Percentiles rank a stretch among this genome's conserved stretches.
These are phyloP conservation scores for Phytopythium litorale DNA, from an alignment of 352 stramenopile species.

Conservation along the genomic window DNA sequence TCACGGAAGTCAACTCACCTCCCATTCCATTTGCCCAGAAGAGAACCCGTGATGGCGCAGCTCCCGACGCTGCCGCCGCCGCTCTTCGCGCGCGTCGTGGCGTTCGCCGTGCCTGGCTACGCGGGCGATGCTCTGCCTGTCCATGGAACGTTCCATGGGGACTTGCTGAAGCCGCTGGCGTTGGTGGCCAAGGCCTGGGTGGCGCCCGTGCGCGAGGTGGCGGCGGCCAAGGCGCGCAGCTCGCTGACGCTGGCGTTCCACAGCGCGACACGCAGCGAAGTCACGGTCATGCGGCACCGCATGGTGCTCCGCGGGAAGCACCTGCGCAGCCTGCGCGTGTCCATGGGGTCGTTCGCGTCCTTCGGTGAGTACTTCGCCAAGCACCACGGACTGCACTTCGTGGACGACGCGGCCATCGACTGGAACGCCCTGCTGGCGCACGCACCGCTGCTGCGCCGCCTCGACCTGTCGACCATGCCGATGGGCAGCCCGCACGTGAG, in stretches of 20 bases:
- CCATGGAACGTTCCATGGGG: slow-evolving; percentile 2
- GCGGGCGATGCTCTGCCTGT: slow-evolving; percentile 12
- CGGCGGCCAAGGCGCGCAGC: slow-evolving; percentile 17
- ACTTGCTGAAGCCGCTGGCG: slow-evolving; percentile 19
- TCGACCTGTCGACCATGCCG: slow-evolving; percentile 26
- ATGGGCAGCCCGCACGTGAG: slow-evolving; percentile 22
- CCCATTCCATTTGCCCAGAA: background rate
- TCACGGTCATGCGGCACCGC: slow-evolving; percentile 14
- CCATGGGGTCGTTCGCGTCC: slow-evolving; percentile 15
- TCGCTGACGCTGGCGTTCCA: slow-evolving; percentile 29
- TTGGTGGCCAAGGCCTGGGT: slow-evolving; percentile 33
- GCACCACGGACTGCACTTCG: slow-evolving; percentile 12
- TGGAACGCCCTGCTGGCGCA: slow-evolving; percentile 24
- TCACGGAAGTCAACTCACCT: background rate
- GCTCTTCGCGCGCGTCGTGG: slow-evolving; percentile 28
- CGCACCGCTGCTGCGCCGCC: slow-evolving; percentile 15
- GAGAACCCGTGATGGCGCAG: background rate
- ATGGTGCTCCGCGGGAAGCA: slow-evolving; percentile 20
- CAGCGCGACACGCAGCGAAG: slow-evolving; percentile 18
- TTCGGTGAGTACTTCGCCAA: slow-evolving; percentile 25
- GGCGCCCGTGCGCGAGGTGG: slow-evolving; percentile 26
- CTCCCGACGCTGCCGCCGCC: slow-evolving; percentile 19
- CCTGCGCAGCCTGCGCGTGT: slow-evolving; percentile 25
- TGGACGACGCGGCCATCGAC: slow-evolving; percentile 18
- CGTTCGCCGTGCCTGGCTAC: slow-evolving; percentile 20